Evolutionary conservation across 768 basidiomycete genomes (phyloP), one percentile per base, ranked within the genome.

Genomic region (Naganishia antarctica): DNA sequence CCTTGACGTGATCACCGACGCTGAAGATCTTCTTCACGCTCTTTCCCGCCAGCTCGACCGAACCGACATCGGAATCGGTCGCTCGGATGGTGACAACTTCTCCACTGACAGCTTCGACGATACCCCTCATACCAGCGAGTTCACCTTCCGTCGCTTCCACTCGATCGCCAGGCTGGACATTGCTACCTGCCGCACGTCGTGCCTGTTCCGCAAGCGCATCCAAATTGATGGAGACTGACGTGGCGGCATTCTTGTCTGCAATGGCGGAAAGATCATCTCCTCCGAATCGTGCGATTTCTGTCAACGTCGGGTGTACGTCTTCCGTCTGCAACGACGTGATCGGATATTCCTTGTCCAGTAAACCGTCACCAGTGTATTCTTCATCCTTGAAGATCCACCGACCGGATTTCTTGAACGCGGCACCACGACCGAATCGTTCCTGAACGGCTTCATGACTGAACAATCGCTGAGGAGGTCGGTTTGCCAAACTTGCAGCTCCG

Each of bases 111-210:
- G 90, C 87, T 66, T 93, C 90, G 28, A 99, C 90, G 12, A 88
- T 84, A 78, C 96, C 96, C 67, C 91, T 86, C 9, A 96, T 84
- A 66, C 96, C 96, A 7, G 88, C 82, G 74, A 97, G 92, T 78
- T 97, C 92, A 45, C 96, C 96, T 76, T 97, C 92, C 71, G 92
- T 92, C 15, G 98, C 91, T 75, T 99, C 96, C 48, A 99, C 86
- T 69, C 91, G 90, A 79, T 99, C 96, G 50, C 96, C 96, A 0
- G 96, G 96, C 74, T 96, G 91, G n/a, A 99, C 81, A 7, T 91
- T 90, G 12, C 89, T 84, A 34, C 91, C 88, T n/a, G 91, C 90
- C 5, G 90, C 87, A 73, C 90, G 92, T 48, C 87, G 82, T 1
- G 93, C 89, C 2, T 91, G 90, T 76, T 94, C 93, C 0, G 91